Percentiles rank a stretch among this genome's conserved stretches.
Conservation (phyloP, 805 yeast species). For the Nakazawaea molendinolei region DNA sequence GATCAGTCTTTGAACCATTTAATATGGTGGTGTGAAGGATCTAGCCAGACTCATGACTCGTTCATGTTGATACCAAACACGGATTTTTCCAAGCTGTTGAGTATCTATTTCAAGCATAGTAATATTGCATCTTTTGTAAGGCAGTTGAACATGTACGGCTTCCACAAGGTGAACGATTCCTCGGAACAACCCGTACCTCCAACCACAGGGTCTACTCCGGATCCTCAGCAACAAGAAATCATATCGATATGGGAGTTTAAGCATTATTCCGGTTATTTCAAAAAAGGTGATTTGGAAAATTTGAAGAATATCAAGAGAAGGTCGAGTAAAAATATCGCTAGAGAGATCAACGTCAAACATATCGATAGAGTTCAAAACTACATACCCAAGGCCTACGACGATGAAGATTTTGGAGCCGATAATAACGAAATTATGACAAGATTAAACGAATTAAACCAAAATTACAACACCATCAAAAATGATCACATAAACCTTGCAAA, state of each 20-base stretch:
- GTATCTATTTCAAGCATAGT: constrained; percentile 69
- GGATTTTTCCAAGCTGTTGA: constrained; percentile 71
- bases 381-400: constrained; percentile 8
- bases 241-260: constrained; percentile 72
- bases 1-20: constrained; percentile 65
- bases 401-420: constrained; percentile 1
- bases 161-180: constrained; percentile 61
- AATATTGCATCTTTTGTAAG: constrained; percentile 75
- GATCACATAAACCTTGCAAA: constrained; percentile 36
- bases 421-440: constrained; percentile 10
- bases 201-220: constrained; percentile 1
- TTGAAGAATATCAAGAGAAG: constrained; percentile 75
- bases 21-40: constrained; percentile 75
- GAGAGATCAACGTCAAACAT: constrained; percentile 7
- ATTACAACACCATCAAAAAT: constrained; percentile 30
- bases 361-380: constrained; percentile 9
- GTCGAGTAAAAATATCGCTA: constrained; percentile 28
- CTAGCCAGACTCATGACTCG: constrained; percentile 38
- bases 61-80: constrained; percentile 82
- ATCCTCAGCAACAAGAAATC: constrained; percentile 9
- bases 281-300: constrained; percentile 73
- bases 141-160: constrained; percentile 78
- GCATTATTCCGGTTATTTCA: constrained; percentile 73
- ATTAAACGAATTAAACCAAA: constrained; percentile 31
- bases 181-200: no score